Evolutionary conservation across 371 early-diverging fungal species (phyloP).

Genomic region (Polyrhizophydium stewartii): DNA sequence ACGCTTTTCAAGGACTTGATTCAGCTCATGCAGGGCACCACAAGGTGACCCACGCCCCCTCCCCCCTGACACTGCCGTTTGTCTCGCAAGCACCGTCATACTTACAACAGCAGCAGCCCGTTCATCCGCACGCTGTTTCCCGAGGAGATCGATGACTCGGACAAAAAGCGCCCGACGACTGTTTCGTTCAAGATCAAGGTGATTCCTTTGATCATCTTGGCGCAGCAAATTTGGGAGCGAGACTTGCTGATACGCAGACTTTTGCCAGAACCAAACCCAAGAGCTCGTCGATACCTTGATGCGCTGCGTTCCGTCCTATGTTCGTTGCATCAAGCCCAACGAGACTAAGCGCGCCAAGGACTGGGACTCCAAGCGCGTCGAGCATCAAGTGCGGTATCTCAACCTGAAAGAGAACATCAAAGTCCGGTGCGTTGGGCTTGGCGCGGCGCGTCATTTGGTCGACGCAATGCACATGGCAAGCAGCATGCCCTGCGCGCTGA

Average conservation of each 20-base stretch:
- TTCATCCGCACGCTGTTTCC: constrained; percentile 65
- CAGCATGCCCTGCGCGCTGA: too few species aligned
- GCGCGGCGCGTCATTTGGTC: background rate
- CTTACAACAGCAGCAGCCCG: constrained; percentile 14
- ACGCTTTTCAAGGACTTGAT: constrained; percentile 81
- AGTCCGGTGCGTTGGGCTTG: constrained; percentile 47
- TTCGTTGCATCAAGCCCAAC: constrained; percentile 99
- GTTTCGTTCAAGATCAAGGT: constrained; percentile 49
- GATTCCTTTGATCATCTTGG: background rate
- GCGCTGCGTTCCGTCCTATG: constrained; percentile 96
- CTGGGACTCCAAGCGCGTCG: constrained; percentile 85
- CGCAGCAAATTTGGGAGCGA: too few species aligned
- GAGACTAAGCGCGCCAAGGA: constrained; percentile 83
- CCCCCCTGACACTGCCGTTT: background rate
- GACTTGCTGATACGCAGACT: too few species aligned
- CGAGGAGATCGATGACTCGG: constrained; percentile 78
- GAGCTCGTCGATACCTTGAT: constrained; percentile 87
- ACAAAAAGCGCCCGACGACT: constrained; percentile 74
- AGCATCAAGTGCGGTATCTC: constrained; percentile 95
- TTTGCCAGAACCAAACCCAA: constrained; percentile 37
- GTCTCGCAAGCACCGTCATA: background rate
- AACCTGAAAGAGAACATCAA: constrained; percentile 95
- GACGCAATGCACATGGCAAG: background rate
- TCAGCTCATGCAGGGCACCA: constrained; percentile 60
- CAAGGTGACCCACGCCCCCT: constrained; percentile 15